Base-by-base conservation (phyloP, 139 green algal species). In the Chlorella sp. region DNA sequence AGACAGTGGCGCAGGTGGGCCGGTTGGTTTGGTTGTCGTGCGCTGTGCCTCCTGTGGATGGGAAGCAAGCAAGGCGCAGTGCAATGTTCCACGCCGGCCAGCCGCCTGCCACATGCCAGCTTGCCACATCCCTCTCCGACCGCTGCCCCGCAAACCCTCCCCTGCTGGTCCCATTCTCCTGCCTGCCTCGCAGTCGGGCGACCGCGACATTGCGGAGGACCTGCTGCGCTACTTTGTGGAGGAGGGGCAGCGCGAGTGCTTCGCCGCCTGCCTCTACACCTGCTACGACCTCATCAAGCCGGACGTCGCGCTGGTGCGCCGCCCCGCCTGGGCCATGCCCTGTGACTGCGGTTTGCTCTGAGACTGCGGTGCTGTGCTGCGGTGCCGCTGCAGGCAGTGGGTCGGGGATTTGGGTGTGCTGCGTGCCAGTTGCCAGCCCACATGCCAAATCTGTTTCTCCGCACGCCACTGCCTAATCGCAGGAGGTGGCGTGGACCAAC, bases 241-340 rank as follows among this genome's bases (percentile, higher is more conserved):
- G 26, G 87, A 93, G 76, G 83, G 86, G 19, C 94, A 97, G 80
- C 91, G 95, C 80, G 95, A 99, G 89, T 99, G 97, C 94, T 99
- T 99, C 87, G 96, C 97, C 24, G 96, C 97, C n/a, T 93, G 86
- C 83, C 89, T 99, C 48, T 99, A 95, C 94, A 97, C 94, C 34
- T 99, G 97, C 92, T 99, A 99, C 92, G 96, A 99, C 80, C 95
- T 99, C 44, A 89, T 99, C 80, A 92, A 92, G 88, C 94, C 96
- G 2, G 97, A 99, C 84, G 92, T 97, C 24, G 97, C 95, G 48
- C 85, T 99, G 82, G 51, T 60, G 51, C 51, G 51, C 14, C 14
- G 16, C 13, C 51, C 2, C 24, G 51, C 13, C 51, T 60, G 51
- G n/a, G n/a, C n/a, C n/a, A n/a, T n/a, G n/a, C n/a, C n/a, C n/a